These are phyloP conservation scores for Trametes cingulata DNA, from an alignment of 768 basidiomycete species.

Conservation along the genomic window DNA sequence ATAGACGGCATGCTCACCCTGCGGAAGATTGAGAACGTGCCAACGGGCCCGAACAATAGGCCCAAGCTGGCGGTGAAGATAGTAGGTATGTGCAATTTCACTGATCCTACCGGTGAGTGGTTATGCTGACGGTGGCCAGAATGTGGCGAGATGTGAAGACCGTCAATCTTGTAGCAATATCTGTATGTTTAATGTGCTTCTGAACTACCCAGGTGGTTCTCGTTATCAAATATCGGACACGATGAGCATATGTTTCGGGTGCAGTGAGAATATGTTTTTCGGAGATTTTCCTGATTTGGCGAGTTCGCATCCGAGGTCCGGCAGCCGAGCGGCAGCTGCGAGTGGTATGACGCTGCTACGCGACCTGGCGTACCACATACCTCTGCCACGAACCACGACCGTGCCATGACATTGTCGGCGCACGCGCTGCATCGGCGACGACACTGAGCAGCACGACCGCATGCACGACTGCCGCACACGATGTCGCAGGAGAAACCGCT, in stretches of 20 bases:
- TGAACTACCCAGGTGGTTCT: background rate
- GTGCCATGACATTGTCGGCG: background rate
- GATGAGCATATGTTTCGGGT: too few species aligned
- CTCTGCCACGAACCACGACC: conserved; percentile 6
- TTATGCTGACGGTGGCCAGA: conserved; percentile 23
- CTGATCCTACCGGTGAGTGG: background rate
- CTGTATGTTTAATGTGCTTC: background rate
- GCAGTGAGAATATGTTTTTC: background rate
- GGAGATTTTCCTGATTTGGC: background rate
- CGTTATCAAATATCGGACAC: background rate
- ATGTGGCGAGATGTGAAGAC: conserved; percentile 41
- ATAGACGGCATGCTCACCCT: conserved; percentile 94
- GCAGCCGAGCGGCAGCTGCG: background rate
- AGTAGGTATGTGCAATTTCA: conserved; percentile 53
- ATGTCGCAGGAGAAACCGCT: conserved; percentile 29
- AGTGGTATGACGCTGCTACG: background rate
- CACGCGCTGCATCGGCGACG: background rate
- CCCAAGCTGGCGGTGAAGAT: conserved; percentile 90
- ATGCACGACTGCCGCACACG: background rate
- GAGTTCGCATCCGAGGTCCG: background rate
- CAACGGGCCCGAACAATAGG: conserved; percentile 87
- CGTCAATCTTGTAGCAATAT: background rate
- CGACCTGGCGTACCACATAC: background rate
- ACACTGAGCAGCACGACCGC: background rate
- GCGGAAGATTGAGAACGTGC: conserved; percentile 94